These are phyloP conservation scores for Lentithecium fluviatile DNA, from an alignment of 495 filamentous ascomycete genomes.

Conservation along the genomic window DNA sequence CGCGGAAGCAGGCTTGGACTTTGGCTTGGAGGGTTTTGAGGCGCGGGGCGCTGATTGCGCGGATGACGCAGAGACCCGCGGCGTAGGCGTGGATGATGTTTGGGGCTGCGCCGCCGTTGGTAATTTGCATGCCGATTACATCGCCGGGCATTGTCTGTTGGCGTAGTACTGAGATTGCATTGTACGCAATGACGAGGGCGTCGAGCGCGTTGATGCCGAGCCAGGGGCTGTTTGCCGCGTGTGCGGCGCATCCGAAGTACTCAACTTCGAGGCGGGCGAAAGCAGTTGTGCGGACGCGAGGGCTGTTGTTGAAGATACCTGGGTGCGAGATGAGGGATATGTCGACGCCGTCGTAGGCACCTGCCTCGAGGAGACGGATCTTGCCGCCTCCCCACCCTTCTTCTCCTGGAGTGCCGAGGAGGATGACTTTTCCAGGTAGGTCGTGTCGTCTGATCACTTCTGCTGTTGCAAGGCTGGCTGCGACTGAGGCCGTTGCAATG, in stretches of 20 bases:
- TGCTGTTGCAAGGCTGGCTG: constrained; percentile 59
- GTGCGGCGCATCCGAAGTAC: constrained; percentile 53
- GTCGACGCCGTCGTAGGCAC: constrained; percentile 65
- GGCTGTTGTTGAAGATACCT: constrained; percentile 45
- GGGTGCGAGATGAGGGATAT: constrained; percentile 63
- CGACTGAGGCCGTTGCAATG: constrained; percentile 62
- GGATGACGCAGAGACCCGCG: constrained; percentile 20
- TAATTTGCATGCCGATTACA: constrained; percentile 59
- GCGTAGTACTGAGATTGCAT: constrained; percentile 58
- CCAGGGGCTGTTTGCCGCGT: constrained; percentile 66
- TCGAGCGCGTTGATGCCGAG: constrained; percentile 64
- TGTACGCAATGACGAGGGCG: constrained; percentile 61
- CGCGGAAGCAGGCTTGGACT: constrained; percentile 59
- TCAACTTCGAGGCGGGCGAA: constrained; percentile 51
- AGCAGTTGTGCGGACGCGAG: constrained; percentile 52
- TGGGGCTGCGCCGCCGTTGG: constrained; percentile 57
- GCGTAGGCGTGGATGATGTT: constrained; percentile 64
- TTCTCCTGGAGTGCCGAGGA: constrained; percentile 72
- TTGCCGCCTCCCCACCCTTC: constrained; percentile 69
- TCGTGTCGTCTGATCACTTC: constrained; percentile 48
- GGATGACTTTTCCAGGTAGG: constrained; percentile 56
- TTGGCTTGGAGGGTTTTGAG: constrained; percentile 48
- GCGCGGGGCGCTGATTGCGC: constrained; percentile 28
- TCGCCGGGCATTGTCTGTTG: constrained; percentile 64
- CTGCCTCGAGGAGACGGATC: constrained; percentile 60